Evolutionary conservation across 2,329 filamentous ascomycete species (phyloP).

Genomic region (Paecilomyces sp.): DNA sequence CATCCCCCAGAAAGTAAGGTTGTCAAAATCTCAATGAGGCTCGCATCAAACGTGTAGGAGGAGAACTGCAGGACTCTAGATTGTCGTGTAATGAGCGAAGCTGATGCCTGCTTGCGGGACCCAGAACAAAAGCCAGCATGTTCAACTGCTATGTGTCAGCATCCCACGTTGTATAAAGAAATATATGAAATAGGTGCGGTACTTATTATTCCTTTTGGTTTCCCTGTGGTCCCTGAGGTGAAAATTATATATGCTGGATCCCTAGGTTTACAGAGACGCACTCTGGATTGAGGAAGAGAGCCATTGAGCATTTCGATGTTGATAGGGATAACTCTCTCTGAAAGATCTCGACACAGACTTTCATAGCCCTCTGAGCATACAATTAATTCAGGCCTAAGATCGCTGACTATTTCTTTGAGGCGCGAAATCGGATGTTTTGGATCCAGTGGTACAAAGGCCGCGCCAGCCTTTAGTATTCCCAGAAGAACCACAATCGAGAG

Average conservation of each 20-base stretch:
- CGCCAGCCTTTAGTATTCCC: conserved; percentile 7
- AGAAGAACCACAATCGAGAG: conserved; percentile 4
- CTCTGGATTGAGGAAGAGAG: not conserved
- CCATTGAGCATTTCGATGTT: not conserved
- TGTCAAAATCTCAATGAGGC: conserved; percentile 27
- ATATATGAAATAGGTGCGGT: not conserved
- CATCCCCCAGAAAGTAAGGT: conserved; percentile 34
- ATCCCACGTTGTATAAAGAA: not conserved
- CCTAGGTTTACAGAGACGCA: not conserved
- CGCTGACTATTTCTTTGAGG: conserved; percentile 6
- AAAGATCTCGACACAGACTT: not conserved
- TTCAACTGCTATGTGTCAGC: conserved; percentile 32
- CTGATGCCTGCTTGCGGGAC: conserved; percentile 39
- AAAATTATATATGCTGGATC: conserved; percentile 44
- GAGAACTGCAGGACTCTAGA: conserved; percentile 32
- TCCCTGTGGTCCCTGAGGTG: conserved; percentile 43
- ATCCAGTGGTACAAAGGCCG: conserved; percentile 8
- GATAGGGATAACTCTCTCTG: conserved; percentile 1
- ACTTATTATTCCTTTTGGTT: conserved; percentile 46
- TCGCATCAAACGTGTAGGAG: conserved; percentile 40
- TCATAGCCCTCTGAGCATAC: conserved; percentile 5
- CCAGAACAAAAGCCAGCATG: conserved; percentile 49
- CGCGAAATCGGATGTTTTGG: conserved; percentile 3
- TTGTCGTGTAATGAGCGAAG: conserved; percentile 38
- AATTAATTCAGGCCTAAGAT: conserved; percentile 1